phyloP scores from a whole-genome alignment of 78 protist species.

The Dictyostelium capitatum region DNA sequence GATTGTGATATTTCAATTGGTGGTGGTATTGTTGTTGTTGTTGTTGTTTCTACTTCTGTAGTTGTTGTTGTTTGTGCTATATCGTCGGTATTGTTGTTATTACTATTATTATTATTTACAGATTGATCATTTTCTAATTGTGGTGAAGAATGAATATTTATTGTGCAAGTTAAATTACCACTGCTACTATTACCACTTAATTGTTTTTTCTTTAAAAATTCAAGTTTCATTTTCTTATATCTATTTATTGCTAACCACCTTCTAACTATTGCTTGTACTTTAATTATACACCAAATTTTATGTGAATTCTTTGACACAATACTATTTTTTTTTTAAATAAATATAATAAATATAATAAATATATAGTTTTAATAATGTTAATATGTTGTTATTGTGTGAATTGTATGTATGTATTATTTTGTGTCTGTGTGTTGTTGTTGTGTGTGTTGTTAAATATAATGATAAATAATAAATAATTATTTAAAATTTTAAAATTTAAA shows the following conservation, averaged over 20 bases:
- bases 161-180: background rate
- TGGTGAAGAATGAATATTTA: background rate
- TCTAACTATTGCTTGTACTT: slow-evolving; percentile 48
- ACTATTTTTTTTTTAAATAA: background rate
- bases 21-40: background rate
- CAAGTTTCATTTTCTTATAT: slow-evolving; percentile 7
- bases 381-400: background rate
- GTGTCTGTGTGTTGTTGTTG: background rate
- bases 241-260: slow-evolving; percentile 51
- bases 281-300: slow-evolving; percentile 73
- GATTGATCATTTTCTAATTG: background rate
- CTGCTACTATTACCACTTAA: background rate
- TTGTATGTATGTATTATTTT: background rate
- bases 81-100: background rate
- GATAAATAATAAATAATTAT: background rate
- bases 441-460: background rate
- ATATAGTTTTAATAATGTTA: background rate
- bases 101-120: background rate
- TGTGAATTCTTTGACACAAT: slow-evolving; percentile 73
- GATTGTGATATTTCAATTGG: background rate
- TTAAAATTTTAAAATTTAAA: background rate
- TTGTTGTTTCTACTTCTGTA: background rate
- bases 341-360: background rate
- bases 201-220: slow-evolving; percentile 28
- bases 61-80: background rate